A percentile compares a stretch with the other conserved stretches of the same genome.
These are phyloP conservation scores for Phytopythium cucurbitacearum DNA, from an alignment of 352 stramenopile genomes.

Conservation along the genomic window DNA sequence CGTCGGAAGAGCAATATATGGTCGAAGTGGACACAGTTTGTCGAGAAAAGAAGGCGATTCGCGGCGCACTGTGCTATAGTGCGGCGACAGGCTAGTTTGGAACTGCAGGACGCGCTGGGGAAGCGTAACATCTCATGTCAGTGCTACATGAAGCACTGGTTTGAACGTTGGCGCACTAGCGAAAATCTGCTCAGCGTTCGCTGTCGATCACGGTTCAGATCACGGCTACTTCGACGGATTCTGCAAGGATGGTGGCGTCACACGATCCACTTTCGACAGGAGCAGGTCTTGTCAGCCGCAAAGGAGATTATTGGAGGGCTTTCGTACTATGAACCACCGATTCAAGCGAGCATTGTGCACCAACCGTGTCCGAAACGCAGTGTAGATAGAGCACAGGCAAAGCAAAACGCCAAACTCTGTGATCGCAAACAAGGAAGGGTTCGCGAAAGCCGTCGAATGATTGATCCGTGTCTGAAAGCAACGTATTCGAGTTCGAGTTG, in stretches of 20 bases:
- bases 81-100: neutral
- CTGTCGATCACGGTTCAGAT: neutral
- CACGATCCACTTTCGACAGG: slow-evolving; percentile 28
- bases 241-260: slow-evolving; percentile 23
- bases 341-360: neutral
- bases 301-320: slow-evolving; percentile 7
- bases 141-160: neutral
- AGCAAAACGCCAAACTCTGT: neutral
- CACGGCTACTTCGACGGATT: slow-evolving; percentile 2
- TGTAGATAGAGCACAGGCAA: neutral
- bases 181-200: slow-evolving; percentile 1
- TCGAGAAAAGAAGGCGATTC: neutral
- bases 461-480: too few relatives aligned
- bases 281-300: slow-evolving; percentile 20
- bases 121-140: neutral
- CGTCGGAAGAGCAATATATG: neutral
- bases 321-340: neutral
- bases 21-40: neutral
- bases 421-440: too few relatives aligned
- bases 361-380: neutral
- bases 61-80: neutral
- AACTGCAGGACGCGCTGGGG: neutral
- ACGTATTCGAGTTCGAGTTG: too few relatives aligned
- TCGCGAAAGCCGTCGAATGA: too few relatives aligned
- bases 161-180: neutral